These are phyloP conservation scores for Colletotrichum sp. DNA, from an alignment of 2,329 filamentous ascomycete species.

Conservation along the genomic window DNA sequence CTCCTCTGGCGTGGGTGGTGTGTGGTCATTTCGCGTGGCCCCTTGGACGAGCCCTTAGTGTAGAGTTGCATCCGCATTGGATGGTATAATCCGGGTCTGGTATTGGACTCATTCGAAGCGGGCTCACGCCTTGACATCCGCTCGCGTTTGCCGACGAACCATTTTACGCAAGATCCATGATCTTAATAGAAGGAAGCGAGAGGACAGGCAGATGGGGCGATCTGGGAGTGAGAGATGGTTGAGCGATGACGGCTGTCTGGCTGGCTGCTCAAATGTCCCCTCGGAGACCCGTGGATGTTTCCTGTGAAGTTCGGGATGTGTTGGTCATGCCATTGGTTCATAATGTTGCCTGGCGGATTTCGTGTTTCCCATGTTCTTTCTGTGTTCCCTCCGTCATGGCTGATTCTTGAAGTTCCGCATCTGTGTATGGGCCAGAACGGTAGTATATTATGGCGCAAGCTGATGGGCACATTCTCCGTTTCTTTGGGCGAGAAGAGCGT, in stretches of 20 bases:
- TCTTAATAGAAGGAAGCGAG: constrained; percentile 8
- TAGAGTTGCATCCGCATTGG: constrained; percentile 12
- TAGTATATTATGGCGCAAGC: background rate
- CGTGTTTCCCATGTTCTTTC: background rate
- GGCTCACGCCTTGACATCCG: background rate
- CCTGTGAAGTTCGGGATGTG: background rate
- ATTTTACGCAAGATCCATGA: constrained; percentile 6
- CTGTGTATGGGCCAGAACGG: background rate
- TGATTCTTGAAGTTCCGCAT: background rate
- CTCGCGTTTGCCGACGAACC: constrained; percentile 1
- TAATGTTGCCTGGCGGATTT: background rate
- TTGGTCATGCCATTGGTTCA: background rate
- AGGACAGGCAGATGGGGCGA: background rate
- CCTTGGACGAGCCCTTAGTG: background rate
- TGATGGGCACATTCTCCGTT: background rate
- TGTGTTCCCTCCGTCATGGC: background rate
- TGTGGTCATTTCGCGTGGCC: constrained; percentile 19
- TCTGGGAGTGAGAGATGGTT: background rate
- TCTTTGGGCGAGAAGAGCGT: background rate
- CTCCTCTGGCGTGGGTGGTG: background rate
- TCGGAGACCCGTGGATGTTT: background rate
- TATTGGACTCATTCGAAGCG: background rate
- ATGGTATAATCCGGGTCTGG: constrained; percentile 16
- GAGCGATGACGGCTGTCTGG: background rate
- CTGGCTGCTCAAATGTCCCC: background rate